Base-by-base conservation (phyloP, 2,329 filamentous ascomycete genomes). In the Pyricularia sp. region DNA sequence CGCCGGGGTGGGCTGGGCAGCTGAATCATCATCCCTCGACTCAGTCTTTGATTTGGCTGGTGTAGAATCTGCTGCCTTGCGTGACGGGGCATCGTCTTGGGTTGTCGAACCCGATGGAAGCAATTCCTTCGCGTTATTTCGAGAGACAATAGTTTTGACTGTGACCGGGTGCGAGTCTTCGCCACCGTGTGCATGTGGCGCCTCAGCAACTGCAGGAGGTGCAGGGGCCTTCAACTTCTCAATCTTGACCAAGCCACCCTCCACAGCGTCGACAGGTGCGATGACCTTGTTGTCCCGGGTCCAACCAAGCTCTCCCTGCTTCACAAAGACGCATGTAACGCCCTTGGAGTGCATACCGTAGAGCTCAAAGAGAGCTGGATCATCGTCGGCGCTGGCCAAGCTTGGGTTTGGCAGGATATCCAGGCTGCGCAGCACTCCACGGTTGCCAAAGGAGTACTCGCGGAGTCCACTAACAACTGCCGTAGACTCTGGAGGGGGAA, bases 321-420 rank as follows among this genome's bases (percentile, higher is more conserved):
- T 93, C 74, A 99, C 86, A 68, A 87, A 87, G 64, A 97, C 75
- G 71, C 90, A 93, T 22, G 93, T 93, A n/a, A 97, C 92, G 67
- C 94, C 94, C 78, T 92, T 96, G 12, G 94, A 97, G 75, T 99
- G 93, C 88, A 97, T 96, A 35, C 91, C 89, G 74, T 99, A 99
- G 10, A 99, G 82, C 78, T 99, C 94, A 72, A 99, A 97, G 16
- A 97, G 78, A 0, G 88, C 86, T 19, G 85, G 85, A 68, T 94
- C 89, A 26, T 88, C 87, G 28, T 80, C 80, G 53, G 84, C 83
- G 66, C 85, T 81, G 7, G 82, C 77, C 67, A 85, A 83, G 65
- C 88, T 84, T 40, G 89, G 86, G 70, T 82, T 87, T 71, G 88
- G 86, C 30, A 97, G 83, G 72, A 99, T 91, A 71, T 96, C 92